Evolutionary conservation across 345 rosid species (phyloP), one percentile per base, ranked within the genome.

Genomic region (Camelina sativa): DNA sequence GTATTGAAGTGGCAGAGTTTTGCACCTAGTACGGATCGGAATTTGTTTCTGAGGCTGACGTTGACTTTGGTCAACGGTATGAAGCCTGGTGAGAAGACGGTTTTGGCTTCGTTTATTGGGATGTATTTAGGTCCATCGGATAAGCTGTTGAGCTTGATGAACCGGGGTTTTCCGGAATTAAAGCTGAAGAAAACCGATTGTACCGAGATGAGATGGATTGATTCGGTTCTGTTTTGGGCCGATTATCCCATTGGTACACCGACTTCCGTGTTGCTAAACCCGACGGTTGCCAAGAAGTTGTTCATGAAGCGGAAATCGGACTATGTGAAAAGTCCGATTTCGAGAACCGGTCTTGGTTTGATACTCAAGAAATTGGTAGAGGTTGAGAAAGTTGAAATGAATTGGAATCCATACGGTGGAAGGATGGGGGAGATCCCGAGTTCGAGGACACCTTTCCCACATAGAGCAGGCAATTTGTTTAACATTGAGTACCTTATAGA

Each of bases 321-420:
- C 59, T 88, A 84, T 7, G 90, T 86, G 54, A 69, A 81, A 9
- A 50, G 67, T 34, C 82, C 81, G 0, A 84, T 86, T 56, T 67
- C 90, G 0, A 85, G 62, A 67, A 44, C 54, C 7, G 82, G 64
- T 19, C 58, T 86, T 16, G 80, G 81, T 23, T 15, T 37, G 10
- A 76, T 86, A 8, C 81, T 85, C 78, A 79, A 83, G 59, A 77
- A 70, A 52, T 30, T 89, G 55, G 76, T 73, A 2, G 81, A 83
- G 25, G 23, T 79, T 35, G 82, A 73, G 51, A 63, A 69, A 10
- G 43, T 61, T 2, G 17, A 13, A 20, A 25, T 85, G 79, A 5
- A 13, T 37, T 81, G 77, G 67, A 86, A 76, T 50, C 86, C 96
- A 0, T 86, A 89, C 5, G 96, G 96, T 1, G 90, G 96, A 0